These are phyloP conservation scores for Amoeboaphelidium occidentale DNA, from an alignment of 371 early-diverging fungal genomes.

Conservation along the genomic window DNA sequence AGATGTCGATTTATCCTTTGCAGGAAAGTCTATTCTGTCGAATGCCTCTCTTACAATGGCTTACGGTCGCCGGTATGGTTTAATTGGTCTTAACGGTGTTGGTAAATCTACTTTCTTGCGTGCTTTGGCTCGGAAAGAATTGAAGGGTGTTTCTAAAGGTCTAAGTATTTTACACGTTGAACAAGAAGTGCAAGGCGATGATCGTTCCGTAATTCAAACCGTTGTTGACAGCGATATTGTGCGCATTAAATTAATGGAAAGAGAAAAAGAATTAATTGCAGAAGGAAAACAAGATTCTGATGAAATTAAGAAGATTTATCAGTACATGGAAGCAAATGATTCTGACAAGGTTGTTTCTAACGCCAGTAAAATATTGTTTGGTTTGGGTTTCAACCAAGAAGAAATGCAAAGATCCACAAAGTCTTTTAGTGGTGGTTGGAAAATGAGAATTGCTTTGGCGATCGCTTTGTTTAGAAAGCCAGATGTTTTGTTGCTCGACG, in stretches of 20 bases:
- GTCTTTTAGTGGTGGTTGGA: constrained; percentile 87
- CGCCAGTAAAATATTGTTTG: constrained; percentile 69
- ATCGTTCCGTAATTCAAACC: constrained; percentile 31
- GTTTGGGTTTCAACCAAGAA: constrained; percentile 72
- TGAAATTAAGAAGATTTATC: not conserved
- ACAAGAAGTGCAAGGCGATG: constrained; percentile 45
- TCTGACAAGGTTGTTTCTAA: constrained; percentile 78
- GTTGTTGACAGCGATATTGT: constrained; percentile 1
- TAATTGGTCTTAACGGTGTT: constrained; percentile 96
- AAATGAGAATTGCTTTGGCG: constrained; percentile 57
- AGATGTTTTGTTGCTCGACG: constrained; percentile 62
- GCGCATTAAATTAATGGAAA: not conserved
- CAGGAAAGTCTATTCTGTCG: constrained; percentile 74
- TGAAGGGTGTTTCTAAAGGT: constrained; percentile 43
- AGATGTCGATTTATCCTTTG: constrained; percentile 85
- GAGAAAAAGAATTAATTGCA: not conserved
- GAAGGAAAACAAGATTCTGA: not conserved
- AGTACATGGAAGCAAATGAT: constrained; percentile 47
- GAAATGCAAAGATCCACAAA: constrained; percentile 56
- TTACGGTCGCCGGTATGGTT: constrained; percentile 70
- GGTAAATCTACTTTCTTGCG: constrained; percentile 92
- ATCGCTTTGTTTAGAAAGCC: constrained; percentile 47
- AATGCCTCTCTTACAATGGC: constrained; percentile 55
- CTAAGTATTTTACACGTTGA: constrained; percentile 44
- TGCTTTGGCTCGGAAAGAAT: constrained; percentile 68